Percentiles rank a stretch among this genome's conserved stretches.
Evolutionary conservation across 1,284 basidiomycete species (phyloP).

Genomic region (Inonotus hispidus): DNA sequence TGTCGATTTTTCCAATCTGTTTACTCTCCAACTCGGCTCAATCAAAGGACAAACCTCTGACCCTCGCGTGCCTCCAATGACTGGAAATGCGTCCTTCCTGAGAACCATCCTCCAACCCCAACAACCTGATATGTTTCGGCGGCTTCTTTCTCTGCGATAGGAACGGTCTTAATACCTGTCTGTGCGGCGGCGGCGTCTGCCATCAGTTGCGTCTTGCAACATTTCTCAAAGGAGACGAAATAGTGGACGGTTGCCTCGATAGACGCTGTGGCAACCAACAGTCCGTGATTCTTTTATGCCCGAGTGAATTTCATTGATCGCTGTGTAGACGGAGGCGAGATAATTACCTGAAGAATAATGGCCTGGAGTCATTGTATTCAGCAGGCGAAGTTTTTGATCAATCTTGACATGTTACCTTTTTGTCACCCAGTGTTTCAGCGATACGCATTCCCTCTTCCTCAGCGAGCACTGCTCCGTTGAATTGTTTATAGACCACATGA

Average conservation of each 20-base stretch:
- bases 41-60: slow-evolving; percentile 17
- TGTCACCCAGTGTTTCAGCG: slow-evolving; percentile 44
- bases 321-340: not conserved
- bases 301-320: slow-evolving; percentile 11
- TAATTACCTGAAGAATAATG: slow-evolving; percentile 24
- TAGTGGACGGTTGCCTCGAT: slow-evolving; percentile 39
- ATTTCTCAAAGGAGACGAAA: slow-evolving; percentile 36
- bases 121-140: slow-evolving; percentile 28
- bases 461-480: slow-evolving; percentile 56
- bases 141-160: slow-evolving; percentile 27
- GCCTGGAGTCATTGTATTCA: slow-evolving; percentile 17
- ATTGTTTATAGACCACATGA: slow-evolving; percentile 39
- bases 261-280: slow-evolving; percentile 41
- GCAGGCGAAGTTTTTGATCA: not conserved
- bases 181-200: slow-evolving; percentile 42
- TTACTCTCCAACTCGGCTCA: not conserved
- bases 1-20: not conserved
- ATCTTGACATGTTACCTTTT: slow-evolving; percentile 28
- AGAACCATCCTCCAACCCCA: slow-evolving; percentile 37
- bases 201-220: slow-evolving; percentile 46
- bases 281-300: slow-evolving; percentile 50
- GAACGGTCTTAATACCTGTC: slow-evolving; percentile 28
- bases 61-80: slow-evolving; percentile 34
- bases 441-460: slow-evolving; percentile 53
- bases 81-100: slow-evolving; percentile 34